Evolutionary conservation across 345 rosid species (phyloP), one percentile per base, ranked within the genome.

Genomic region (Hevea brasiliensis): DNA sequence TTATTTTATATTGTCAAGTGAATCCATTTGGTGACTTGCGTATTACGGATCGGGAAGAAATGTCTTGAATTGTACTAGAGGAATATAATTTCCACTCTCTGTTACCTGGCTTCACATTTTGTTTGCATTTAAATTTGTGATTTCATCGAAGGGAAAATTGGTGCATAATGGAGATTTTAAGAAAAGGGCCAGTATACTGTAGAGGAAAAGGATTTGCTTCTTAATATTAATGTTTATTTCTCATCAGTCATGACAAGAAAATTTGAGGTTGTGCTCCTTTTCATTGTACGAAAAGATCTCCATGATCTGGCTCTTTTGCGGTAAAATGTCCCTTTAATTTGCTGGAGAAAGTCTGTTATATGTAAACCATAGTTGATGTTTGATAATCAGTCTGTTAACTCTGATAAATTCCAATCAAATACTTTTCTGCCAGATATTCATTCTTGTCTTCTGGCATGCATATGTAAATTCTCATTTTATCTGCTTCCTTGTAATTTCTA

Each of bases 401-500:
- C 35, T 23, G 7, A 23, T 41, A 17, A 40, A 37, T 62, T 20
- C 26, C 54, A 51, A 26, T 41, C 10, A 26, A 24, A 35, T 4
- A 32, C 12, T 57, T 56, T 15, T 59, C 37, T 27, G 13, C 26
- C 24, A 59, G 56, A 72, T 51, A 24, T 21, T 37, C 29, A 48
- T 61, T 57, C 27, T 35, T 26, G 27, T 32, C 44, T 71, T 41
- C 10, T 44, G 5, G 37, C 29, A 47, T 40, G 26, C 32, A 12
- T 27, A 47, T 7, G 12, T 14, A 48, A 6, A 4, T 61, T 61
- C 1, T 58, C 15, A 15, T 58, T 1, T 45, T 66, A 50, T 37
- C 41, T 51, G 20, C 45, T 47, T 58, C 37, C 45, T 29, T 44
- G 32, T 59, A 74, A 45, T 44, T 76, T 77, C 64, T 74, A 15